Percentiles rank a stretch among this genome's conserved stretches.
Evolutionary conservation across 345 rosid species (phyloP).

Genomic region (Linum tenue): DNA sequence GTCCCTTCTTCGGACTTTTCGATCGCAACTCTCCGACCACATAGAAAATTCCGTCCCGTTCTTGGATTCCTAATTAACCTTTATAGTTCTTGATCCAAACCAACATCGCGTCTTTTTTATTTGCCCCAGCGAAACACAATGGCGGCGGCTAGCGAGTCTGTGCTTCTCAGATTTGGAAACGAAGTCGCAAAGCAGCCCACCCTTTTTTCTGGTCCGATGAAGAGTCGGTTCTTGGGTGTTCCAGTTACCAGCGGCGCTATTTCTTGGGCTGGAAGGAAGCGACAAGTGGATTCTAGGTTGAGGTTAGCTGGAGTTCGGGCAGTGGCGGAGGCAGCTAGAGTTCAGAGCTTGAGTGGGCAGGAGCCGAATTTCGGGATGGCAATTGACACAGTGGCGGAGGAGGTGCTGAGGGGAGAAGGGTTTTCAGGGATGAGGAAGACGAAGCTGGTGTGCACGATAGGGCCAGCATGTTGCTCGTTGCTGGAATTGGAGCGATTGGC

Average conservation of each 20-base stretch:
- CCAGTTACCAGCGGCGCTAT: constrained; percentile 5
- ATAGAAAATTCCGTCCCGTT: background rate
- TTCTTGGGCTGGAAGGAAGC: constrained; percentile 19
- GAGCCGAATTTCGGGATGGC: constrained; percentile 21
- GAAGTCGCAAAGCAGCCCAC: background rate
- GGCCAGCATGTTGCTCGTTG: constrained; percentile 51
- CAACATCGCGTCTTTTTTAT: background rate
- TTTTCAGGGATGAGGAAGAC: constrained; percentile 66
- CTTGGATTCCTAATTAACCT: constrained; percentile 2
- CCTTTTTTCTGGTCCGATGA: constrained; percentile 6
- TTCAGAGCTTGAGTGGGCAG: constrained; percentile 13
- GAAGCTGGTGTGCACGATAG: constrained; percentile 63
- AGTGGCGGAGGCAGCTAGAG: constrained; percentile 16
- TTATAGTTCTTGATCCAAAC: background rate
- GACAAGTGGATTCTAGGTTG: constrained; percentile 8
- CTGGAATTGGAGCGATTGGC: constrained; percentile 58
- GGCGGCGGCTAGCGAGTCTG: background rate
- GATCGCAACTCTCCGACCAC: constrained; percentile 7
- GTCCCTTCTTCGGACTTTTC: constrained; percentile 25
- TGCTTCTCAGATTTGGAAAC: background rate
- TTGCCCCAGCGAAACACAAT: background rate
- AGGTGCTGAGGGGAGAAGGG: constrained; percentile 54
- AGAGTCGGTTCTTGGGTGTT: constrained; percentile 15
- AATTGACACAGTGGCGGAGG: constrained; percentile 40
- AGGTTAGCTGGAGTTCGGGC: constrained; percentile 23